Evolutionary conservation across 1,139 yeast genomes (phyloP).

Genomic region (Pichia sp.): DNA sequence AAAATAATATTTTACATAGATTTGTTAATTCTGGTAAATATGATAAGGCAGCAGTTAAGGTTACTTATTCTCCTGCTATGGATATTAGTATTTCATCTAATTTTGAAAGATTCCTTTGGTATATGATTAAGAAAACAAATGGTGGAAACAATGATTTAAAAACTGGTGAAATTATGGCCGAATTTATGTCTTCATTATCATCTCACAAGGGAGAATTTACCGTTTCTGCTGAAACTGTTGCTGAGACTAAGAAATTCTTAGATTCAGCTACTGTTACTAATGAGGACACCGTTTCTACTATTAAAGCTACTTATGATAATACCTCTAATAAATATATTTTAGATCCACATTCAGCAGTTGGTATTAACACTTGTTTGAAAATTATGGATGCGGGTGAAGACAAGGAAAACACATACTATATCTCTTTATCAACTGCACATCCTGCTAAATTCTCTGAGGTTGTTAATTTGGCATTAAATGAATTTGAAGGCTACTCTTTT

Average conservation of each 20-base stretch:
- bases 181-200: slow-evolving; percentile 79
- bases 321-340: slow-evolving; percentile 69
- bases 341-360: slow-evolving; percentile 97
- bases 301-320: slow-evolving; percentile 54
- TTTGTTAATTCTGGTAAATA: slow-evolving; percentile 82
- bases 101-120: slow-evolving; percentile 95
- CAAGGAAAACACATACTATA: slow-evolving; percentile 43
- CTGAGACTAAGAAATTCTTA: slow-evolving; percentile 62
- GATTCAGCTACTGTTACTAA: slow-evolving; percentile 77
- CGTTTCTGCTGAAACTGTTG: slow-evolving; percentile 60
- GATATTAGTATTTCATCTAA: slow-evolving; percentile 92
- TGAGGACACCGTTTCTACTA: slow-evolving; percentile 68
- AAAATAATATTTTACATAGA: slow-evolving; percentile 89
- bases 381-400: slow-evolving; percentile 46
- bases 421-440: slow-evolving; percentile 92
- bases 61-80: slow-evolving; percentile 97
- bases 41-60: slow-evolving; percentile 69
- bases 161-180: slow-evolving; percentile 67
- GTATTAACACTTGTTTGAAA: slow-evolving; percentile 70
- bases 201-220: slow-evolving; percentile 59
- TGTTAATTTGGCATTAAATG: slow-evolving; percentile 70
- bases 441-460: slow-evolving; percentile 98
- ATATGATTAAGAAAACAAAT: slow-evolving; percentile 68
- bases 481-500: slow-evolving; percentile 68
- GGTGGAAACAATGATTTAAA: slow-evolving; percentile 49